Evolutionary conservation across 805 yeast genomes (phyloP).

Genomic region (Yamadazyma olivae): DNA sequence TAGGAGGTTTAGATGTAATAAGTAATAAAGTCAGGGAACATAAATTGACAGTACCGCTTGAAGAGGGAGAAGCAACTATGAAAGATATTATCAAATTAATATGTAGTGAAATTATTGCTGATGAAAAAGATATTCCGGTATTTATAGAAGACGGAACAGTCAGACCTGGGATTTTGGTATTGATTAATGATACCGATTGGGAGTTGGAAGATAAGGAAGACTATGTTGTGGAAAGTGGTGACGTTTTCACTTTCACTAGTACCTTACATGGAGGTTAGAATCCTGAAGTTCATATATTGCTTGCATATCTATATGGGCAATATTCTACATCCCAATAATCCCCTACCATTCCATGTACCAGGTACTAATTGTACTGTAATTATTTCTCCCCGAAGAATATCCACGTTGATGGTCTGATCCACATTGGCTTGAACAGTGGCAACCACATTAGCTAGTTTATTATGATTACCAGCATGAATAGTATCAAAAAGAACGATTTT

Average conservation of each 20-base stretch:
- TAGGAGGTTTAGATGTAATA: constrained; percentile 83
- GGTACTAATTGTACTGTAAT: constrained; percentile 37
- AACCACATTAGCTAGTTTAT: constrained; percentile 44
- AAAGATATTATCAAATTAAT: constrained; percentile 58
- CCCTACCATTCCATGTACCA: constrained; percentile 60
- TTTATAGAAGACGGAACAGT: constrained; percentile 80
- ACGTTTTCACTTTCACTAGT: constrained; percentile 81
- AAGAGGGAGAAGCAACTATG: constrained; percentile 40
- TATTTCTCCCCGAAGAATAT: constrained; percentile 26
- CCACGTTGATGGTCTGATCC: constrained; percentile 23
- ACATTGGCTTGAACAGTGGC: constrained; percentile 39
- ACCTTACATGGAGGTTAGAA: constrained; percentile 92
- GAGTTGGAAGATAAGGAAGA: constrained; percentile 88
- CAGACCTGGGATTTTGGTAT: constrained; percentile 88
- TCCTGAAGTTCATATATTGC: constrained; percentile 4
- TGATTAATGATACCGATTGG: constrained; percentile 96
- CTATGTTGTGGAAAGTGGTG: constrained; percentile 73
- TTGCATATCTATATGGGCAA: constrained; percentile 43
- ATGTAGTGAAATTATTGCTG: constrained; percentile 50
- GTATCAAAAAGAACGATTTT: constrained; percentile 50
- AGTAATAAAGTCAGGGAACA: constrained; percentile 59
- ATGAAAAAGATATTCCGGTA: constrained; percentile 63
- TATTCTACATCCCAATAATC: constrained; percentile 66
- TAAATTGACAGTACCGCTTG: constrained; percentile 42
- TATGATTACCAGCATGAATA: constrained; percentile 55